These are phyloP conservation scores for Linnemannia zychae DNA, from an alignment of 192 early-diverging fungal species.

Conservation along the genomic window DNA sequence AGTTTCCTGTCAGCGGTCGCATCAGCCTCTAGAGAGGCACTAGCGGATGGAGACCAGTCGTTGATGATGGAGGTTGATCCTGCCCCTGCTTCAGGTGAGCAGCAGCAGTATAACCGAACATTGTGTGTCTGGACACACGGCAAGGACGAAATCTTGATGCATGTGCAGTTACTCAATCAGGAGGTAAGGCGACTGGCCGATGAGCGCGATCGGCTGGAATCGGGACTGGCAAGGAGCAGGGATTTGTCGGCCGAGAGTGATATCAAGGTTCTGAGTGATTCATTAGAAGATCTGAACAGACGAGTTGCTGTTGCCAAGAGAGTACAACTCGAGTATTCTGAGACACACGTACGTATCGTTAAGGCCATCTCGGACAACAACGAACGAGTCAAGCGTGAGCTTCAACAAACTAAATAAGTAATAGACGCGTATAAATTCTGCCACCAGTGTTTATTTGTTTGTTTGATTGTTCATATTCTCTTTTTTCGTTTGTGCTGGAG, in stretches of 20 bases:
- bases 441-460: no score
- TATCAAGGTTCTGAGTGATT: not conserved
- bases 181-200: conserved; percentile 6
- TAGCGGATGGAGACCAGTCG: not conserved
- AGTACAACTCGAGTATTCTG: conserved; percentile 4
- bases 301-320: not conserved
- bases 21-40: not conserved
- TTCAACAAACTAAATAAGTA: not conserved
- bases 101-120: conserved; percentile 9
- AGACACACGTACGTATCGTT: conserved; percentile 19
- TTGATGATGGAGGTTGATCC: not conserved
- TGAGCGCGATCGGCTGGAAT: conserved; percentile 2
- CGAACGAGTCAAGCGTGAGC: not conserved
- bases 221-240: not conserved
- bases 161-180: conserved; percentile 9
- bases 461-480: no score
- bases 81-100: not conserved
- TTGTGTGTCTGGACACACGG: conserved; percentile 29
- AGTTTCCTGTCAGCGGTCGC: not conserved
- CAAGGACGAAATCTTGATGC: conserved; percentile 32
- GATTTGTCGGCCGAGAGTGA: not conserved
- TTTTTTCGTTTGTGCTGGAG: no score
- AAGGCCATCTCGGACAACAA: conserved; percentile 20
- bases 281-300: conserved; percentile 11
- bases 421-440: no score